Evolutionary conservation across 2,329 filamentous ascomycete species (phyloP).

Genomic region (Colletotrichum orchidophilum): DNA sequence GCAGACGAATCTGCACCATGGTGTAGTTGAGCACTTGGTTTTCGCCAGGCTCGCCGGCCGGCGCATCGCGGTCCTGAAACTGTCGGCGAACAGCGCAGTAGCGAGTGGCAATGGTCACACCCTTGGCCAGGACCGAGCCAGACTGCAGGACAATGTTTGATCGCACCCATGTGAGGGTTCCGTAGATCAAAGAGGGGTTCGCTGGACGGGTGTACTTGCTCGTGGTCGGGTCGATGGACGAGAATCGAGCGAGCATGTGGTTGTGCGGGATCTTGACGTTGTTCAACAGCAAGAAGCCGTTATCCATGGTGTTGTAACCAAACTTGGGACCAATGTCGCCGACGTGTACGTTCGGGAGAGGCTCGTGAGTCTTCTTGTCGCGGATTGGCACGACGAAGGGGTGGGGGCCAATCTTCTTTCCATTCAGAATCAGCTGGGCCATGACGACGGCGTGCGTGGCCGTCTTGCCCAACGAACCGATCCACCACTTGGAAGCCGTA

Average conservation of each 20-base stretch:
- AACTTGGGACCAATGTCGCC: conserved; percentile 86
- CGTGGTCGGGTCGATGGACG: conserved; percentile 73
- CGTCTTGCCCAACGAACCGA: conserved; percentile 78
- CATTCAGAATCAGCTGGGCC: conserved; percentile 76
- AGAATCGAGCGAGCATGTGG: conserved; percentile 58
- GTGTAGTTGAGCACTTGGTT: conserved; percentile 84
- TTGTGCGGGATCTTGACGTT: conserved; percentile 78
- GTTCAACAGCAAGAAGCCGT: conserved; percentile 82
- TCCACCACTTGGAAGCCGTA: conserved; percentile 87
- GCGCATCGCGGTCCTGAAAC: conserved; percentile 78
- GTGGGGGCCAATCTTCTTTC: conserved; percentile 77
- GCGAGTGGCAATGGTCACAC: conserved; percentile 80
- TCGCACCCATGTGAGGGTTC: conserved; percentile 80
- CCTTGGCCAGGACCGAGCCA: conserved; percentile 75
- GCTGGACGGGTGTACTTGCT: conserved; percentile 74
- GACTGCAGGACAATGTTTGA: conserved; percentile 79
- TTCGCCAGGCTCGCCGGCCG: conserved; percentile 66
- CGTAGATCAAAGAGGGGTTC: conserved; percentile 75
- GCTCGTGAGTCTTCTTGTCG: conserved; percentile 74
- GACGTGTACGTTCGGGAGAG: conserved; percentile 75
- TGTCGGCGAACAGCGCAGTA: conserved; percentile 80
- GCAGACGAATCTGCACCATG: conserved; percentile 79
- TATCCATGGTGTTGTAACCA: conserved; percentile 85
- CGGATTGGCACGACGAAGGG: conserved; percentile 82
- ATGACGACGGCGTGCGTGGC: conserved; percentile 84